phyloP scores from a whole-genome alignment of 2,329 filamentous ascomycete species.

The Colletotrichum lupini region DNA sequence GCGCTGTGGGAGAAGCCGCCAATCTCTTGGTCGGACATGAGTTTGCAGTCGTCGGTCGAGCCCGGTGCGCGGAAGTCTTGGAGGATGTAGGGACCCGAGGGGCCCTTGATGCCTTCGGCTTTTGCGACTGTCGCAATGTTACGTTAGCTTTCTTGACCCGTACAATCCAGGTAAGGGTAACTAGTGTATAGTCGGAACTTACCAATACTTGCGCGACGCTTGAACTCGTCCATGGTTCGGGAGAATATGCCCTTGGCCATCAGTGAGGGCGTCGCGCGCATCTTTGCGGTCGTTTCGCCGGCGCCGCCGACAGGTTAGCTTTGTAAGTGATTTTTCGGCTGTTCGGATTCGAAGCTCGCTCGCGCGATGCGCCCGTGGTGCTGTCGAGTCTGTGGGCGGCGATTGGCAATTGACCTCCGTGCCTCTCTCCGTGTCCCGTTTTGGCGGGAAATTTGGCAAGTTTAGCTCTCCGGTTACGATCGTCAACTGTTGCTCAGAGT shows the following conservation, averaged over 20 bases:
- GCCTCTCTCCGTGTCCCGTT: background rate
- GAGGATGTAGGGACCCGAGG: constrained; percentile 72
- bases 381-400: background rate
- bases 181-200: constrained; percentile 28
- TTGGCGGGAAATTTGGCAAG: background rate
- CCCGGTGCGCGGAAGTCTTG: constrained; percentile 68
- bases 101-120: constrained; percentile 75
- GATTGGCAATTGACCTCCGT: background rate
- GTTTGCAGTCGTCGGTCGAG: constrained; percentile 68
- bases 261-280: constrained; percentile 60
- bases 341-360: background rate
- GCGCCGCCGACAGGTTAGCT: background rate
- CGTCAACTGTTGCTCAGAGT: background rate
- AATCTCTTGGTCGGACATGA: constrained; percentile 88
- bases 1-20: constrained; percentile 84
- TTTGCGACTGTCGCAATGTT: constrained; percentile 65
- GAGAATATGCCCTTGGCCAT: constrained; percentile 64
- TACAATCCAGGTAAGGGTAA: background rate
- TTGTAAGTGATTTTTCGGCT: background rate
- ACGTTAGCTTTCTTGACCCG: background rate
- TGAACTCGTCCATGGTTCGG: constrained; percentile 70
- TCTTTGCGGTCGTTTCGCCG: constrained; percentile 42
- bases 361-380: background rate
- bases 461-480: background rate
- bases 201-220: constrained; percentile 67